Conservation (phyloP, 2,329 filamentous ascomycete species). For the Fusarium clavum region DNA sequence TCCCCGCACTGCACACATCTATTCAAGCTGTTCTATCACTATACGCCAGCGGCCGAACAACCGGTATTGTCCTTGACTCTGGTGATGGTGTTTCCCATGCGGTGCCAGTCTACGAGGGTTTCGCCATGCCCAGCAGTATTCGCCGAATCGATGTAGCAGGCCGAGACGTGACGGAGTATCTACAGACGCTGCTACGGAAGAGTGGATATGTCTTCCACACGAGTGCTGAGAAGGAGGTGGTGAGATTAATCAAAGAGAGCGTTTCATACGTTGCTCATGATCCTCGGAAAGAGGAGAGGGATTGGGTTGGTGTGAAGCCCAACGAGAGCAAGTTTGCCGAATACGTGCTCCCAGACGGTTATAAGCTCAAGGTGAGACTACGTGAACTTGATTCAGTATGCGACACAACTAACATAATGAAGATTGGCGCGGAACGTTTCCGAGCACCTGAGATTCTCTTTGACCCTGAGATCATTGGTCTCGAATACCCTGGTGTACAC, state of each 20-base stretch:
- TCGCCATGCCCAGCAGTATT: constrained; percentile 96
- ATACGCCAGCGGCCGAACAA: constrained; percentile 95
- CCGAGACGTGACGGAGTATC: constrained; percentile 93
- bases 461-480: constrained; percentile 92
- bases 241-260: constrained; percentile 95
- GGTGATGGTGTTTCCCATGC: constrained; percentile 98
- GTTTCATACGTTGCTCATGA: constrained; percentile 91
- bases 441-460: constrained; percentile 97
- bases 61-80: constrained; percentile 93
- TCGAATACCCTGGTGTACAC: constrained; percentile 96
- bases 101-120: constrained; percentile 97
- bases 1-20: constrained; percentile 94
- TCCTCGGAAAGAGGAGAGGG: constrained; percentile 94
- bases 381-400: too few species aligned
- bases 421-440: constrained; percentile 95
- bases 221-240: constrained; percentile 99
- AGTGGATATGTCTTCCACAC: constrained; percentile 96
- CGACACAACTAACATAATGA: constrained; percentile 30
- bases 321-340: constrained; percentile 84
- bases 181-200: constrained; percentile 92
- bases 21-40: constrained; percentile 97
- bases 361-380: constrained; percentile 83
- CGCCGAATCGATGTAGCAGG: constrained; percentile 95
- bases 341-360: constrained; percentile 91
- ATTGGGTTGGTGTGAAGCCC: constrained; percentile 85